phyloP scores from a whole-genome alignment of 176 grass and related monocot species.

The Oryza australiensis region DNA sequence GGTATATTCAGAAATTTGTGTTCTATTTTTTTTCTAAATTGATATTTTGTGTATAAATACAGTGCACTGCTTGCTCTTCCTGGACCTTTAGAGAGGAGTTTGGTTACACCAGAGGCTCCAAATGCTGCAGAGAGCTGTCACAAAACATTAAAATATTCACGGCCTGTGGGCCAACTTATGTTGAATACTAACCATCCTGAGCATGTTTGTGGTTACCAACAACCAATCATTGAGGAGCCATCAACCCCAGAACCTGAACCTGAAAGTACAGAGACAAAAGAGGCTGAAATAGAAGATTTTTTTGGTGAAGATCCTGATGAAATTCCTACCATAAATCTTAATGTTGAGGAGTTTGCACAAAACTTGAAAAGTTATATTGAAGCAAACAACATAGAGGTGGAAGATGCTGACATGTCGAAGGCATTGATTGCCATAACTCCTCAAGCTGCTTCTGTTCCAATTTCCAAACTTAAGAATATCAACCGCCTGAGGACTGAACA shows the following conservation, averaged over 20 bases:
- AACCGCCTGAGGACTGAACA: constrained; percentile 89
- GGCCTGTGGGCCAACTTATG: constrained; percentile 42
- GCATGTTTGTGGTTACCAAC: constrained; percentile 32
- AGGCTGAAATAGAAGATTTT: constrained; percentile 71
- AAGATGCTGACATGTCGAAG: constrained; percentile 73
- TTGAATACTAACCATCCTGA: constrained; percentile 30
- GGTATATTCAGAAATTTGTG: not conserved
- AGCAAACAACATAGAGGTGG: constrained; percentile 66
- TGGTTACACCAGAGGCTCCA: constrained; percentile 27
- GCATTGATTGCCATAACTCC: constrained; percentile 66
- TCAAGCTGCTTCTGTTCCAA: constrained; percentile 78
- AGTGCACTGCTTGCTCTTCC: constrained; percentile 88
- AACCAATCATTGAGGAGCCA: constrained; percentile 90
- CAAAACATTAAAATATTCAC: constrained; percentile 21
- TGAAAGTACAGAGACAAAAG: constrained; percentile 48
- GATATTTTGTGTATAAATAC: constrained; percentile 47
- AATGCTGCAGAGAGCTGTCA: constrained; percentile 21
- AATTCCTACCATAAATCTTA: constrained; percentile 81
- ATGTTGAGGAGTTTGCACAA: constrained; percentile 74
- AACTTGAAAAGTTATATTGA: constrained; percentile 82
- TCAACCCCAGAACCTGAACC: constrained; percentile 68
- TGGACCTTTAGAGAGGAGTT: constrained; percentile 63
- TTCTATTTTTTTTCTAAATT: not conserved
- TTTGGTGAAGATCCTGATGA: constrained; percentile 76
- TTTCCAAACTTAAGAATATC: constrained; percentile 81